Percentiles rank a stretch among this genome's conserved stretches.
Conservation (phyloP, 192 early-diverging fungal genomes). For the Linnemannia elongata region DNA sequence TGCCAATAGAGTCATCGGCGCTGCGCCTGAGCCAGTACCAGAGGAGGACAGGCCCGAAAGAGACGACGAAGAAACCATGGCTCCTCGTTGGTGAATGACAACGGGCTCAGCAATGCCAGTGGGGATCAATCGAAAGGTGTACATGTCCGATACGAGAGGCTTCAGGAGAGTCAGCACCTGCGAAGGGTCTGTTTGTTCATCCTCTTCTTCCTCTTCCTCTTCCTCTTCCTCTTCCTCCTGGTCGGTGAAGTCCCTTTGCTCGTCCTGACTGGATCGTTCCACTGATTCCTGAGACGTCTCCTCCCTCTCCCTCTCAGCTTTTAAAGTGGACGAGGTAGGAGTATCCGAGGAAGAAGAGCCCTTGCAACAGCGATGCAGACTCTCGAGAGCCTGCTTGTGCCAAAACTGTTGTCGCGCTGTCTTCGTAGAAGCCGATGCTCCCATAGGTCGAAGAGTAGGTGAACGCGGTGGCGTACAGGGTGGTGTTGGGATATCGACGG, state of each 20-base stretch:
- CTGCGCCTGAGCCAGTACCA: not conserved
- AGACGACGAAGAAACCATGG: not conserved
- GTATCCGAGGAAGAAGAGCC: not conserved
- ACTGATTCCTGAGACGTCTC: not conserved
- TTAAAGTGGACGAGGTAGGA: not conserved
- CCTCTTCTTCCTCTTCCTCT: not conserved
- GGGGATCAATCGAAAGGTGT: constrained; percentile 50
- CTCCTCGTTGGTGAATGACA: not conserved
- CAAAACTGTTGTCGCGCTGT: not conserved
- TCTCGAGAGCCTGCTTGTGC: constrained; percentile 19
- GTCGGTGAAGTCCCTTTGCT: not conserved
- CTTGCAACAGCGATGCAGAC: not conserved
- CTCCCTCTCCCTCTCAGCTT: not conserved
- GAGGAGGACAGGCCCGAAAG: not conserved
- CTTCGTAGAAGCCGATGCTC: not conserved
- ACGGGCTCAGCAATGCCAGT: not conserved
- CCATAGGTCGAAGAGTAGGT: constrained; percentile 25
- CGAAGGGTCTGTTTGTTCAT: constrained; percentile 23
- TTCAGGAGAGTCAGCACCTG: constrained; percentile 42
- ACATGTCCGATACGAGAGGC: constrained; percentile 53
- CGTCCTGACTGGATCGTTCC: not conserved
- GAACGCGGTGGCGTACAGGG: constrained; percentile 50
- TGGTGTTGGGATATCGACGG: constrained; percentile 38
- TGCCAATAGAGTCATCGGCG: not conserved
- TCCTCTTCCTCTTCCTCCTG: constrained; percentile 22